phyloP scores from a whole-genome alignment of 768 basidiomycete species.

The Lactifluus rugatus region DNA sequence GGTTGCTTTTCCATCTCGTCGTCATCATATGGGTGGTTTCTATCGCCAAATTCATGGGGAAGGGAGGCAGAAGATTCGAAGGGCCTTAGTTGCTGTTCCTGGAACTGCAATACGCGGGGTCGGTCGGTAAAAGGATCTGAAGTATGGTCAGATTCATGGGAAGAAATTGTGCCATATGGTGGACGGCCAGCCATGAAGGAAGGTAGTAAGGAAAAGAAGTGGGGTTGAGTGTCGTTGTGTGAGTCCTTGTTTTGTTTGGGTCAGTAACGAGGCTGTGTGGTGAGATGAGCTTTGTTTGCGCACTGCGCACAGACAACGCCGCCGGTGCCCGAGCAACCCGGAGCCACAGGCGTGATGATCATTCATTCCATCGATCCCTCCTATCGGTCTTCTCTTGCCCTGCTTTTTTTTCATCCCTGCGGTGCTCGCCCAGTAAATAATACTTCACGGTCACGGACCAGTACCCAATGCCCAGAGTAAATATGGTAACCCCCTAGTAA shows the following conservation, averaged over 20 bases:
- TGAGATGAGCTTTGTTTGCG: not conserved
- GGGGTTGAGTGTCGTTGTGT: not conserved
- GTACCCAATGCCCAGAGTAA: not conserved
- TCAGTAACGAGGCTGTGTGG: slow-evolving; percentile 21
- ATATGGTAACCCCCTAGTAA: not conserved
- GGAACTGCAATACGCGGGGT: slow-evolving; percentile 50
- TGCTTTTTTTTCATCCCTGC: too few relatives aligned
- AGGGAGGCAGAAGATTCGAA: slow-evolving; percentile 52
- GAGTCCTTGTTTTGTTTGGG: slow-evolving; percentile 15
- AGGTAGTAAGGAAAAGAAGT: not conserved
- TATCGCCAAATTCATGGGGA: slow-evolving; percentile 38
- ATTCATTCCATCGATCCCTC: too few relatives aligned
- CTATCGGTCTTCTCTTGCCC: too few relatives aligned
- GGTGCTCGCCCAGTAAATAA: too few relatives aligned
- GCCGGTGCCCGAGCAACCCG: too few relatives aligned
- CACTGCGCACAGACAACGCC: too few relatives aligned
- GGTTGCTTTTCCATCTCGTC: slow-evolving; percentile 76
- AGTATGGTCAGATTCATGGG: slow-evolving; percentile 33
- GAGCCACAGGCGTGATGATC: not conserved
- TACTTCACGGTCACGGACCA: not conserved
- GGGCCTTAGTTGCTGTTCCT: slow-evolving; percentile 45
- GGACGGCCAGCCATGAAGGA: slow-evolving; percentile 24
- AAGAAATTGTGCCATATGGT: slow-evolving; percentile 24
- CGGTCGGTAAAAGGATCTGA: slow-evolving; percentile 70
- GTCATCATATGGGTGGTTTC: slow-evolving; percentile 39